These are phyloP conservation scores for Eucalyptus marginata DNA, from an alignment of 345 rosid genomes.

Conservation along the genomic window DNA sequence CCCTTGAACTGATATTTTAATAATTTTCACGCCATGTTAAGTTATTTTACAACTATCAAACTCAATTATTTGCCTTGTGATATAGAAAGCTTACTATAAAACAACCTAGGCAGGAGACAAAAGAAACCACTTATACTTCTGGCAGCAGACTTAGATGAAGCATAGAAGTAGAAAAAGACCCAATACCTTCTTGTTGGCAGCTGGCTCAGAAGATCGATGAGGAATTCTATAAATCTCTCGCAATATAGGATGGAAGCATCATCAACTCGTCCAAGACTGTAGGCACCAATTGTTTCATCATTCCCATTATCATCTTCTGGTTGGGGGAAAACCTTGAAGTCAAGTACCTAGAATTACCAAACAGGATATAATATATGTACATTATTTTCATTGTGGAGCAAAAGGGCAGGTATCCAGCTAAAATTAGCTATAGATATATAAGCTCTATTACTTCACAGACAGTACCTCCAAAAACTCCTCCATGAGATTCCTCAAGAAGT, in stretches of 20 bases:
- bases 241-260: conserved; percentile 82
- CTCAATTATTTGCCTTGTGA: neutral
- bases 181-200: conserved; percentile 94
- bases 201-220: conserved; percentile 92
- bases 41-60: neutral
- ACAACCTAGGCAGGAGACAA: neutral
- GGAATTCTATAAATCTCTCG: conserved; percentile 97
- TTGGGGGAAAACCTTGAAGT: conserved; percentile 44
- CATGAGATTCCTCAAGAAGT: conserved; percentile 71
- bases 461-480: conserved; percentile 88
- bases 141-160: neutral
- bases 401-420: neutral
- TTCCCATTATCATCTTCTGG: conserved; percentile 6
- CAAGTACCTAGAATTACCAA: conserved; percentile 46
- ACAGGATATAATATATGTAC: neutral
- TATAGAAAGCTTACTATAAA: neutral
- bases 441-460: neutral
- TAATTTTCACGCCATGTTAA: neutral
- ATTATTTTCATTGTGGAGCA: neutral
- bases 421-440: neutral
- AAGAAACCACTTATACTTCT: neutral
- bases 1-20: neutral
- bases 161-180: neutral
- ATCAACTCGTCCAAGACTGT: conserved; percentile 28
- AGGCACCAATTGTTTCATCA: conserved; percentile 20